These are phyloP conservation scores for Tympanopsis confertula DNA, from an alignment of 2,329 filamentous ascomycete species.

Conservation along the genomic window DNA sequence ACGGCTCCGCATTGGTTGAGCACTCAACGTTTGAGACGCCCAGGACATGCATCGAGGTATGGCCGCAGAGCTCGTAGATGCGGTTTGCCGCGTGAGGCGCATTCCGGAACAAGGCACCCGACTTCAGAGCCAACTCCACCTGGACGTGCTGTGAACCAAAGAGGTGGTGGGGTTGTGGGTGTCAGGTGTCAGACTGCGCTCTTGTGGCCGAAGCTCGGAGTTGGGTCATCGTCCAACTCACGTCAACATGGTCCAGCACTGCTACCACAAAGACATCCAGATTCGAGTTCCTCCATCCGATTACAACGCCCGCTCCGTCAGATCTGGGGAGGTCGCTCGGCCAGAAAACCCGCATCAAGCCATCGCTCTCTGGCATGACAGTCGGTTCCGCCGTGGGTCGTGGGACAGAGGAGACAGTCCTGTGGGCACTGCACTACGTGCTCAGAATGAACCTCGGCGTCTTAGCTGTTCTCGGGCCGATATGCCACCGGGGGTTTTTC, in stretches of 20 bases:
- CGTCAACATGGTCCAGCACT: slow-evolving; percentile 81
- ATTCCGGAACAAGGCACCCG: slow-evolving; percentile 72
- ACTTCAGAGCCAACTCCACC: slow-evolving; percentile 78
- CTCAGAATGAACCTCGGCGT: slow-evolving; percentile 84
- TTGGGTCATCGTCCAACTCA: slow-evolving; percentile 26
- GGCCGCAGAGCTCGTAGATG: slow-evolving; percentile 76
- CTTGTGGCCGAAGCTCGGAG: neutral
- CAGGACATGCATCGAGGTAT: slow-evolving; percentile 72
- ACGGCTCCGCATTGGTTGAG: slow-evolving; percentile 47
- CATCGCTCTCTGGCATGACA: slow-evolving; percentile 67
- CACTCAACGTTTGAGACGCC: slow-evolving; percentile 63
- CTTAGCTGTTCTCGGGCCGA: slow-evolving; percentile 91
- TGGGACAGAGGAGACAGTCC: slow-evolving; percentile 36
- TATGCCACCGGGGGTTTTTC: slow-evolving; percentile 65
- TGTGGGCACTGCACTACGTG: slow-evolving; percentile 13
- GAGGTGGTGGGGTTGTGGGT: slow-evolving; percentile 10
- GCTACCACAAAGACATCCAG: slow-evolving; percentile 83
- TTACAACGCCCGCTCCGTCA: slow-evolving; percentile 68
- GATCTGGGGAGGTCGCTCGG: slow-evolving; percentile 71
- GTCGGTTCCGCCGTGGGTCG: slow-evolving; percentile 9
- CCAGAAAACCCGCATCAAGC: slow-evolving; percentile 97
- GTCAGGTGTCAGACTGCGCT: slow-evolving; percentile 6
- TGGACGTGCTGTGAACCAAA: slow-evolving; percentile 46
- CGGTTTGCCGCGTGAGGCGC: slow-evolving; percentile 68
- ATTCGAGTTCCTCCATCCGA: slow-evolving; percentile 90